phyloP scores from a whole-genome alignment of 169 alveolate genomes.

The Pseudocohnilembus persalinus region DNA sequence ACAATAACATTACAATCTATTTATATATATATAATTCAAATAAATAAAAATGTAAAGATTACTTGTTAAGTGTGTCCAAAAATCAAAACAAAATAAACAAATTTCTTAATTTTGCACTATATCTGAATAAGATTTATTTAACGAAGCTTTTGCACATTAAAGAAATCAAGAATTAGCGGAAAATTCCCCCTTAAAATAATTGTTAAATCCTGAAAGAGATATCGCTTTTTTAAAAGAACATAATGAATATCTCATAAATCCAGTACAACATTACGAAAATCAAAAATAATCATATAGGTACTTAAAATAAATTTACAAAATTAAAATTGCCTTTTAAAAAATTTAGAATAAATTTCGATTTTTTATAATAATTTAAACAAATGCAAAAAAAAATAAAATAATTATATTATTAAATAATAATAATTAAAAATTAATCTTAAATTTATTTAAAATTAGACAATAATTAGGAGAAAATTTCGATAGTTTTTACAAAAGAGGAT shows the following conservation, averaged over 20 bases:
- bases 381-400: too few relatives aligned
- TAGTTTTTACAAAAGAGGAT: not conserved
- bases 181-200: not conserved
- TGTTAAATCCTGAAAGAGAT: not conserved
- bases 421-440: too few relatives aligned
- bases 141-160: not conserved
- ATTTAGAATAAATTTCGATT: too few relatives aligned
- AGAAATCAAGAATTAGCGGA: not conserved
- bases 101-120: not conserved
- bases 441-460: not conserved
- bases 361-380: too few relatives aligned
- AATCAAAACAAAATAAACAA: too few relatives aligned
- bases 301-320: not conserved
- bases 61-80: too few relatives aligned
- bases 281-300: not conserved
- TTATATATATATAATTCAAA: too few relatives aligned
- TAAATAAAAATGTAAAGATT: too few relatives aligned
- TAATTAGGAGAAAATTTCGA: not conserved
- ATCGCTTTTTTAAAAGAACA: not conserved
- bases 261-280: not conserved
- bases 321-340: not conserved
- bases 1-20: too few relatives aligned
- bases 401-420: too few relatives aligned
- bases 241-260: not conserved
- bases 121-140: not conserved